These are phyloP conservation scores for peach (Prunus persica) DNA, from an alignment of 306 rosid species.

Conservation along the genomic window Prunus_persica_NCBIv2 NC_034012.1:22395501-22396000, in stretches of 20 bases:
- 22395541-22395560: constrained; percentile 10
- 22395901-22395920: constrained; percentile 8
- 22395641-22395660: constrained; percentile 38
- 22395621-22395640: constrained; percentile 1
- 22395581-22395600: constrained; percentile 16
- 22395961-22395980: not conserved
- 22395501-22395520: not conserved
- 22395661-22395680: constrained; percentile 83
- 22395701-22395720: constrained; percentile 85
- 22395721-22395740: constrained; percentile 85
- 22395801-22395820: constrained; percentile 47
- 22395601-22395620: not conserved
- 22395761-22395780: not conserved
- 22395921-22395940: not conserved
- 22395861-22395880: constrained; percentile 67
- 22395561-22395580: not conserved
- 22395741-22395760: constrained; percentile 36
- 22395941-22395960: not conserved
- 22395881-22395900: constrained; percentile 58
- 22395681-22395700: constrained; percentile 79
- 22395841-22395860: constrained; percentile 71
- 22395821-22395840: constrained; percentile 96
- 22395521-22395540: constrained; percentile 2
- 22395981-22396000: not conserved
- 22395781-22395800: constrained; percentile 8